Evolutionary conservation across 75 land plant genomes (phyloP).

Genomic region (Isoetes taiwanensis): DNA sequence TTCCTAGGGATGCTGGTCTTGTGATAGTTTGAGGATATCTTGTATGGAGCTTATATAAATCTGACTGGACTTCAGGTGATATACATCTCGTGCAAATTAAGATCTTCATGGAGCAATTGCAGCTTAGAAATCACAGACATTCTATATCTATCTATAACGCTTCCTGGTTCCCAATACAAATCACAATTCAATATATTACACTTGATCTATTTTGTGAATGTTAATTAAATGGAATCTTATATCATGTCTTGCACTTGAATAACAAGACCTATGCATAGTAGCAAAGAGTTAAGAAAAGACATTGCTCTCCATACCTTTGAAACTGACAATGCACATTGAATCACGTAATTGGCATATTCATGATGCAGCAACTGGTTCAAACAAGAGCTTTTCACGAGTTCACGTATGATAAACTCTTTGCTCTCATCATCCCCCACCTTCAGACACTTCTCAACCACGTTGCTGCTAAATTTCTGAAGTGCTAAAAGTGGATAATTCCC

Average conservation of each 20-base stretch:
- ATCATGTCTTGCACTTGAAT: background rate
- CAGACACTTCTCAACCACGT: conserved; percentile 1
- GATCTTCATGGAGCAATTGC: too few relatives aligned
- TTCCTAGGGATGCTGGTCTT: too few relatives aligned
- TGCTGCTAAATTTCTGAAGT: conserved; percentile 1
- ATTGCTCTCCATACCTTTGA: background rate
- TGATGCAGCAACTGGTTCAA: background rate
- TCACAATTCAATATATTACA: background rate
- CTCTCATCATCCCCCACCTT: background rate
- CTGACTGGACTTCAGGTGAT: too few relatives aligned
- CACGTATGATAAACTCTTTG: background rate
- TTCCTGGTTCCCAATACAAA: too few relatives aligned
- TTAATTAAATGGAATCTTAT: background rate
- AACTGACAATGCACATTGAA: background rate
- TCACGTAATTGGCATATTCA: background rate
- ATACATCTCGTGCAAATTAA: too few relatives aligned
- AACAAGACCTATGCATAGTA: background rate
- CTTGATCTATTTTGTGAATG: background rate
- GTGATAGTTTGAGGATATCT: too few relatives aligned
- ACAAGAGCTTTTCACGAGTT: background rate
- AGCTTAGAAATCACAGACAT: too few relatives aligned
- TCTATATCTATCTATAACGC: too few relatives aligned
- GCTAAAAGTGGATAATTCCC: background rate
- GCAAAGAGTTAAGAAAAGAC: background rate
- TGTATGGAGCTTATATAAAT: too few relatives aligned